Conservation (phyloP, 1,284 basidiomycete species). For the Anthracocystis walkeri region DNA sequence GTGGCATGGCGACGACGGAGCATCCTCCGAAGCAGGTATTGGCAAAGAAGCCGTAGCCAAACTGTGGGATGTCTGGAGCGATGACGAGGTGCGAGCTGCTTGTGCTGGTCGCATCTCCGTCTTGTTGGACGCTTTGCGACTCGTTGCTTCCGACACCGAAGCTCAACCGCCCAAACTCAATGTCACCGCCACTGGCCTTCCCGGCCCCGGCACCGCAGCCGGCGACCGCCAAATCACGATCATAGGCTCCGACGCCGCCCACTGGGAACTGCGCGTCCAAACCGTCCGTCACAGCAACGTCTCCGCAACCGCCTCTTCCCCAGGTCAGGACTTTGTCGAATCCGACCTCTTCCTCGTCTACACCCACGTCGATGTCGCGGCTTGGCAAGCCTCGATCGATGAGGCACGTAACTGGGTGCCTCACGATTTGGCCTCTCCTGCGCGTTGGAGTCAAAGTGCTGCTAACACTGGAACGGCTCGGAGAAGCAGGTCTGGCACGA, state of each 20-base stretch:
- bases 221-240: slow-evolving; percentile 18
- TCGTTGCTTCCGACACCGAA: slow-evolving; percentile 27
- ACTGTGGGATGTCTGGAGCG: slow-evolving; percentile 47
- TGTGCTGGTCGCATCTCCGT: slow-evolving; percentile 31
- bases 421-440: slow-evolving; percentile 10
- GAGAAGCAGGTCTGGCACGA: background rate
- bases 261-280: slow-evolving; percentile 45
- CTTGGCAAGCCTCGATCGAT: slow-evolving; percentile 37
- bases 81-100: slow-evolving; percentile 34
- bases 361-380: slow-evolving; percentile 23
- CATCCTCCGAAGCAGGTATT: slow-evolving; percentile 3
- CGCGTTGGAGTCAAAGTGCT: slow-evolving; percentile 6
- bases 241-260: slow-evolving; percentile 25
- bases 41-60: slow-evolving; percentile 35
- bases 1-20: slow-evolving; percentile 46
- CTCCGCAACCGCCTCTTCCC: slow-evolving; percentile 5
- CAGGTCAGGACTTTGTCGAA: slow-evolving; percentile 34
- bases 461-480: slow-evolving; percentile 1
- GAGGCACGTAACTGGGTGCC: slow-evolving; percentile 47
- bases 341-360: slow-evolving; percentile 49
- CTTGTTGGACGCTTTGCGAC: slow-evolving; percentile 37
- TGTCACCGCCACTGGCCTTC: slow-evolving; percentile 3
- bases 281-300: slow-evolving; percentile 33
- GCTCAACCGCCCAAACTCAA: background rate
- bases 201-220: background rate